Evolutionary conservation across 164 flowering plant species (phyloP), one percentile per base, ranked within the genome.

Genomic region (Kingdonia uniflora): DNA sequence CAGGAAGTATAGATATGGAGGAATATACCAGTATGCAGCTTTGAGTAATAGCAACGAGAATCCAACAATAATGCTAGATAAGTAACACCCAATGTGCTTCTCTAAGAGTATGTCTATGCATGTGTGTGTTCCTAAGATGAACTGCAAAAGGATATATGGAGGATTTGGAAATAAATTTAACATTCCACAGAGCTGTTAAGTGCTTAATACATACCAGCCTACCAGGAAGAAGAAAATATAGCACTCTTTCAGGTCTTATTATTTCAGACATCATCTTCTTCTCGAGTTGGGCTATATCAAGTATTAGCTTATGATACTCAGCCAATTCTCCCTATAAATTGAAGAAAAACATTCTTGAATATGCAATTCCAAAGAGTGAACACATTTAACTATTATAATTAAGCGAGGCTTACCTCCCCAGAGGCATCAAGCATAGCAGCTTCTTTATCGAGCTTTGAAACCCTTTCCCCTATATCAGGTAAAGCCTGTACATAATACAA

Each of bases 261-360:
- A 92, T 86, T 64, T 88, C 97, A 37, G 76, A 60, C 99, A 88
- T 88, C 89, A 88, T 68, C 67, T 77, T 86, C 76, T 81, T 86
- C 80, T 92, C 99, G 65, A 82, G 76, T 64, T 81, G 68, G 7
- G 78, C 82, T 40, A 86, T 57, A 51, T 86, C 84, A 59, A 89
- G 88, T 65, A 74, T 80, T 52, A 88, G 58, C 65, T 76, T 84
- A 70, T 94, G 89, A 67, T 81, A 88, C 43, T 84, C 99, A 51
- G 95, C 87, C 71, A 88, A 85, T 61, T 78, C 87, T 54, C 80
- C 78, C 99, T 92, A 56, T 38, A 65, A 16, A 56, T 10, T 35
- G 49, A 25, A 20, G 21, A 47, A 8, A 75, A 50, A 58, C 42
- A 43, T 12, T 49, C 8, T 15, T 59, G 15, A 59, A 22, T 3